phyloP scores from a whole-genome alignment of 768 basidiomycete genomes.

The Lentinula raphanica region DNA sequence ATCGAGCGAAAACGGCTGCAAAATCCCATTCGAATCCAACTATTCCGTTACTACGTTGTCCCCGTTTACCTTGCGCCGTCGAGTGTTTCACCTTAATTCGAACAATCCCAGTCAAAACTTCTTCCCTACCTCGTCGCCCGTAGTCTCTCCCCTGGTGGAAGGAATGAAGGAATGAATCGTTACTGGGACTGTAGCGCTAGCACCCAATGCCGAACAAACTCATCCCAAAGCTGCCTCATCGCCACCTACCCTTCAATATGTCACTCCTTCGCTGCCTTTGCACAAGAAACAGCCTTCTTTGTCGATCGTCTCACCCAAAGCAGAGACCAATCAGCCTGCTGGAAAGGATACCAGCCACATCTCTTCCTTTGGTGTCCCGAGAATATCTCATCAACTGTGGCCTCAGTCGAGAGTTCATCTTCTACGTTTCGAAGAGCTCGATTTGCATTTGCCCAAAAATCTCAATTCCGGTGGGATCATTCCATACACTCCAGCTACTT shows the following conservation, averaged over 20 bases:
- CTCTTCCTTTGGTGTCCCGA: constrained; percentile 30
- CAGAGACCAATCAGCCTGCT: constrained; percentile 10
- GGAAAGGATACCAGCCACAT: background rate
- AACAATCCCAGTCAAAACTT: too few species aligned
- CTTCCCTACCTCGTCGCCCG: too few species aligned
- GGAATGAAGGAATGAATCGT: too few species aligned
- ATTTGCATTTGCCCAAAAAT: constrained; percentile 64
- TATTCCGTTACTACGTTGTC: too few species aligned
- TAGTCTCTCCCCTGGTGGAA: too few species aligned
- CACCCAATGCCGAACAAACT: too few species aligned
- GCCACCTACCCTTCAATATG: background rate
- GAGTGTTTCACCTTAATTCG: too few species aligned
- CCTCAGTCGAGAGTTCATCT: too few species aligned
- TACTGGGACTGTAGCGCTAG: too few species aligned
- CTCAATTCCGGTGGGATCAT: constrained; percentile 57
- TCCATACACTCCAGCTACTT: constrained; percentile 40
- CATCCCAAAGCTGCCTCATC: constrained; percentile 4
- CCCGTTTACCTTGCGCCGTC: too few species aligned
- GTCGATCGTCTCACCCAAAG: constrained; percentile 10
- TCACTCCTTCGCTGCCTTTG: background rate
- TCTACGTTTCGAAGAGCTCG: constrained; percentile 73
- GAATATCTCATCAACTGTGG: constrained; percentile 69
- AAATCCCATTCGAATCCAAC: too few species aligned
- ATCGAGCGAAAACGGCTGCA: constrained; percentile 18
- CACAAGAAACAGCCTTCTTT: background rate